Evolutionary conservation across 169 alveolate genomes (phyloP), one percentile per base, ranked within the genome.

Genomic region (Eimeria maxima): DNA sequence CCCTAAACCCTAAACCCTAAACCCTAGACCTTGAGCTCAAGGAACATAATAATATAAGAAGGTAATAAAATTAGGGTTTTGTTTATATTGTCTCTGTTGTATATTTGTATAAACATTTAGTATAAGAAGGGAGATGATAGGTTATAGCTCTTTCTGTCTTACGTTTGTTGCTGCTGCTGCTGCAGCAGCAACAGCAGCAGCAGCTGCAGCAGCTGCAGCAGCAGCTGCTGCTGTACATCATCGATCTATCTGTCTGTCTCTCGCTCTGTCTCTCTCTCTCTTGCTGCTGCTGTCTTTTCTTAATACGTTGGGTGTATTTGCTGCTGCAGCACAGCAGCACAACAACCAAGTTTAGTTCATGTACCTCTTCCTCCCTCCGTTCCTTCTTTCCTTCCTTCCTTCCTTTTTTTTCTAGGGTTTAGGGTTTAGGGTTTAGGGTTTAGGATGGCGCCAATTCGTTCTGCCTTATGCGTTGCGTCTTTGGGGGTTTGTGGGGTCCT

Each of bases 1-100:
- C 69, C 69, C 69, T 57, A 57, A 57, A 57, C 69, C 69, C 69
- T 57, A 57, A 57, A 57, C 69, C 69, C 69, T 57, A 57, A 57
- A 57, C 69, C 69, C 69, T 57, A 57, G 22, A 57, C 69, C 69
- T 33, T 33, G 38, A 33, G 38, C 2, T 33, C 0, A 33, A 33
- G 1, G 38, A 33, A 33, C 38, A 33, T 33, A 33, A 33, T 33
- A 33, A 33, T 33, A 33, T 1, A 33, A 33, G 38, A 33, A 1
- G 38, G 38, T 1, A 33, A 33, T 33, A 1, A 33, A 33, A 33
- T 33, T 33, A 33, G 38, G 38, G 38, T 33, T 33, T 33, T 33
- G 38, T 33, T 33, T 33, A 33, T 33, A 33, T 33, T 33, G 38
- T 33, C 0, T 33, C 2, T 33, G 0, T 33, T 33, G 38, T 33